These are phyloP conservation scores for Colletotrichum viniferum DNA, from an alignment of 2,329 filamentous ascomycete genomes.

Conservation along the genomic window DNA sequence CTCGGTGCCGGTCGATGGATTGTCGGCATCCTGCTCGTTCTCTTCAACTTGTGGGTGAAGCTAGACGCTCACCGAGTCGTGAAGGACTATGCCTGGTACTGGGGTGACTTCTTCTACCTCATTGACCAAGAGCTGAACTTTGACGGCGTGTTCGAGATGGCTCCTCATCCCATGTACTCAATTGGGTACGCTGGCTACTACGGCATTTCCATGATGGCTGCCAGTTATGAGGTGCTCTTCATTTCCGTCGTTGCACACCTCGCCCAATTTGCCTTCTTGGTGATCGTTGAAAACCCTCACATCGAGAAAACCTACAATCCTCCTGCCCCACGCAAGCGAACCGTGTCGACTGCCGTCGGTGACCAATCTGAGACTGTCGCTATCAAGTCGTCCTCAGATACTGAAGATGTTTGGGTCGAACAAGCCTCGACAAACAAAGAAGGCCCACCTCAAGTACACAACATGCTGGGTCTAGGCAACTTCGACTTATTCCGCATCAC, in stretches of 20 bases:
- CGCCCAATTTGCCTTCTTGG: constrained; percentile 91
- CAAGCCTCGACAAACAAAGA: constrained; percentile 32
- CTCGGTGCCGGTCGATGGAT: constrained; percentile 79
- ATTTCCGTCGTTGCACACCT: constrained; percentile 95
- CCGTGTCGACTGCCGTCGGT: constrained; percentile 33
- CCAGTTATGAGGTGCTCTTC: constrained; percentile 96
- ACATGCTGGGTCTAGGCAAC: constrained; percentile 81
- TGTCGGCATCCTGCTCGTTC: constrained; percentile 76
- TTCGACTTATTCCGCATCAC: constrained; percentile 88
- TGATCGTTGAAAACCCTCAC: constrained; percentile 92
- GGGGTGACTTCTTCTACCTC: constrained; percentile 99
- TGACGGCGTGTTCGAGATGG: constrained; percentile 98
- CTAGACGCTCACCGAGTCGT: constrained; percentile 96
- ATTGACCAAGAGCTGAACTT: constrained; percentile 98
- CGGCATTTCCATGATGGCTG: constrained; percentile 96
- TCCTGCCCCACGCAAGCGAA: constrained; percentile 73
- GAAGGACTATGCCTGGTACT: constrained; percentile 99
- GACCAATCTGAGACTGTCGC: constrained; percentile 23
- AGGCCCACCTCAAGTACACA: constrained; percentile 73
- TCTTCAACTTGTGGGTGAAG: constrained; percentile 99
- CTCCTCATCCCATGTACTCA: constrained; percentile 98
- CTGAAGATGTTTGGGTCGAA: constrained; percentile 21
- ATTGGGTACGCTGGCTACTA: constrained; percentile 98
- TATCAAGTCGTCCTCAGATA: background rate
- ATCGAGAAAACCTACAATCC: constrained; percentile 98